A percentile compares a stretch with the other conserved stretches of the same genome.
These are phyloP conservation scores for Flaveria trinervia DNA, from an alignment of 129 eudicot genomes.

Conservation along the genomic window DNA sequence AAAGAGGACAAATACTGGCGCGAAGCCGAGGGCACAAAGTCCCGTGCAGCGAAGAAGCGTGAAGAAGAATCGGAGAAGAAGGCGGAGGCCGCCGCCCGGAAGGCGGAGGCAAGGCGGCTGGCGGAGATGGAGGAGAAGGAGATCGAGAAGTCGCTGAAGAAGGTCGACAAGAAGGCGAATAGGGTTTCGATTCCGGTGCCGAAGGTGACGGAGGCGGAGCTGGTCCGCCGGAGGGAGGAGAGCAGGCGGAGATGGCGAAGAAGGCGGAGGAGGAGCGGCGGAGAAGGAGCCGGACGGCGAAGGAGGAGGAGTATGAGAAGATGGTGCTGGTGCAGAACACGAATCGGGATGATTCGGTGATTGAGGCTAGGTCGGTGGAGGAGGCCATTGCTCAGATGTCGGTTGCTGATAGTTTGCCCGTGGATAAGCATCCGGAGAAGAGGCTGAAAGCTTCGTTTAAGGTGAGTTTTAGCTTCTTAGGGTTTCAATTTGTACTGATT, in stretches of 20 bases:
- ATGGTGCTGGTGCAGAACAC: constrained; percentile 66
- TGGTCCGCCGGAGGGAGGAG: constrained; percentile 72
- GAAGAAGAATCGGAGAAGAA: constrained; percentile 93
- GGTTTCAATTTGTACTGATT: neutral
- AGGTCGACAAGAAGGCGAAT: constrained; percentile 80
- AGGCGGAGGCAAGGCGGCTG: constrained; percentile 78
- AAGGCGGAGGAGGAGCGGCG: constrained; percentile 74
- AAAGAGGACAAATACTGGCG: constrained; percentile 97
- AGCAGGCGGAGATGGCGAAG: constrained; percentile 51
- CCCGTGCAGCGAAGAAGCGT: constrained; percentile 89
- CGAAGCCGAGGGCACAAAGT: constrained; percentile 87
- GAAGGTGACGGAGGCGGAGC: constrained; percentile 93
- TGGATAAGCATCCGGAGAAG: constrained; percentile 90
- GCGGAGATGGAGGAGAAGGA: constrained; percentile 89
- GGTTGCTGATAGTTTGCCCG: constrained; percentile 55
- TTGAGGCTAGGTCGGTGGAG: constrained; percentile 80
- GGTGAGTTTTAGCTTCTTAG: constrained; percentile 38
- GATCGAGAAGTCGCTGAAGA: constrained; percentile 63
- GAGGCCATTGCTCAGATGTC: constrained; percentile 83
- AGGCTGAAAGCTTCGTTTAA: constrained; percentile 87
- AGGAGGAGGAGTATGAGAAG: constrained; percentile 89
- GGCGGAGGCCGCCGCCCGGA: constrained; percentile 79
- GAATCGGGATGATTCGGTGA: constrained; percentile 72
- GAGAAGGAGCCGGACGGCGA: constrained; percentile 64
- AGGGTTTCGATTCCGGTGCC: constrained; percentile 79